Conservation (phyloP, 768 basidiomycete species). For the Pholiota conissans region DNA sequence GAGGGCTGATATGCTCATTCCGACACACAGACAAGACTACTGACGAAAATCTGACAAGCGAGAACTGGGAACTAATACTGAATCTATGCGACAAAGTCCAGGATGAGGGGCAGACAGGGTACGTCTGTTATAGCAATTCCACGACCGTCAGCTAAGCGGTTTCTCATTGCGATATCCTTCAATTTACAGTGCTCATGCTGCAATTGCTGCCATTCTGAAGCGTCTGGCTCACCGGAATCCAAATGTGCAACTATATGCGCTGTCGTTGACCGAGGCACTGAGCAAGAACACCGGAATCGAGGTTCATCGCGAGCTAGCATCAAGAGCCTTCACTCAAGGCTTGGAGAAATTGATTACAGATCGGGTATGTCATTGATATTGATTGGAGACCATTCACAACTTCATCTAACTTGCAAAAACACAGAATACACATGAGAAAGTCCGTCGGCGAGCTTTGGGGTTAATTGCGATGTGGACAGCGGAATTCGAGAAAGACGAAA, state of each 20-base stretch:
- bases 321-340: conserved; percentile 86
- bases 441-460: conserved; percentile 70
- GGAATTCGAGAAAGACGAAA: conserved; percentile 78
- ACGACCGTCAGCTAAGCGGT: too few species aligned
- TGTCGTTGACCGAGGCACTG: conserved; percentile 84
- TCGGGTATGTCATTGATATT: conserved; percentile 53
- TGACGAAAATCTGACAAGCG: conserved; percentile 92
- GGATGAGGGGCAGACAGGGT: conserved; percentile 89
- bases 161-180: too few species aligned
- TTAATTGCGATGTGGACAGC: conserved; percentile 82
- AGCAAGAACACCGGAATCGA: conserved; percentile 87
- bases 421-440: conserved; percentile 90
- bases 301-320: conserved; percentile 84
- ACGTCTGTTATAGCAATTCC: conserved; percentile 21
- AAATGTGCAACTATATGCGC: conserved; percentile 93
- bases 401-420: not conserved
- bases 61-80: conserved; percentile 95
- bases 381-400: not conserved
- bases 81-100: conserved; percentile 96
- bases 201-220: conserved; percentile 82
- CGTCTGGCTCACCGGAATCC: conserved; percentile 92
- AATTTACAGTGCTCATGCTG: conserved; percentile 90
- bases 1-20: conserved; percentile 7
- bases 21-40: conserved; percentile 79
- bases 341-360: conserved; percentile 87